phyloP scores from a whole-genome alignment of 208 protist species.

The Acanthamoeba healyi region DNA sequence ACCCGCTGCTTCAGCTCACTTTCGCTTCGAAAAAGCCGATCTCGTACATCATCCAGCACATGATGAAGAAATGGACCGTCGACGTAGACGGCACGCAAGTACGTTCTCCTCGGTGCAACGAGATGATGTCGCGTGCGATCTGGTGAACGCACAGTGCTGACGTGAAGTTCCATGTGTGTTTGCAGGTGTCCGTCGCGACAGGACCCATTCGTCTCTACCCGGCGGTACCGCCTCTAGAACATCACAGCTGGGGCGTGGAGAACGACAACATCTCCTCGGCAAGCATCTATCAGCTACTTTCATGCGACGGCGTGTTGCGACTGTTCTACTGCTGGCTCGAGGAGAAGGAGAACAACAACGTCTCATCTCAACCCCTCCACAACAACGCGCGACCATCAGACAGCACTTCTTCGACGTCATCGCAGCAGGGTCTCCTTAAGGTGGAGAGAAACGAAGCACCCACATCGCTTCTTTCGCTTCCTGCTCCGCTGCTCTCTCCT shows the following conservation, averaged over 20 bases:
- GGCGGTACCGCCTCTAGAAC: background rate
- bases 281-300: conserved; percentile 19
- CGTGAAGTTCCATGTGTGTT: background rate
- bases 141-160: too few relatives aligned
- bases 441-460: background rate
- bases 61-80: conserved; percentile 58
- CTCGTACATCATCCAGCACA: conserved; percentile 70
- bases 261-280: background rate
- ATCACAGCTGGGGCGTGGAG: conserved; percentile 53
- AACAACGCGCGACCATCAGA: background rate
- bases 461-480: background rate
- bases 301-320: conserved; percentile 39
- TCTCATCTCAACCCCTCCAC: background rate
- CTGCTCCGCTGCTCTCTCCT: background rate
- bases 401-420: background rate
- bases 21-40: conserved; percentile 49
- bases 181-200: conserved; percentile 21
- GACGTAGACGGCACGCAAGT: conserved; percentile 21
- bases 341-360: conserved; percentile 3
- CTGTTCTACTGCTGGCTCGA: conserved; percentile 45
- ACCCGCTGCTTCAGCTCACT: conserved; percentile 68
- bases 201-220: conserved; percentile 27
- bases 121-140: too few relatives aligned
- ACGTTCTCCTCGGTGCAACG: too few relatives aligned
- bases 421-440: conserved; percentile 26